Conservation (phyloP, 78 protist species). For the Parvularia atlantis region DNA sequence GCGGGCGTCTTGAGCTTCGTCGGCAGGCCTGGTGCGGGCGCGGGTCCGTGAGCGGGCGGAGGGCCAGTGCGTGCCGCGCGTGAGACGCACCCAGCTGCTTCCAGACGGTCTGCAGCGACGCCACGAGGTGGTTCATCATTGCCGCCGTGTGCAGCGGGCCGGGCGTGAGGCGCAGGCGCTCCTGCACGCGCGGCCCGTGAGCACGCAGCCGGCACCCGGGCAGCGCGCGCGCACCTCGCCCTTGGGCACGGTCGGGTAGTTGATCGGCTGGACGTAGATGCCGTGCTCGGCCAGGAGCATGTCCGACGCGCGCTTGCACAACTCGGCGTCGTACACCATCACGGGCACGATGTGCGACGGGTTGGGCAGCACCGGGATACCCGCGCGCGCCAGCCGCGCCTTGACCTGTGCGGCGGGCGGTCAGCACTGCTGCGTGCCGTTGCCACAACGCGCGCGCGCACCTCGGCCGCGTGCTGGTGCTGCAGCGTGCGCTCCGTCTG, state of each 20-base stretch:
- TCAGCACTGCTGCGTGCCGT: too few species aligned
- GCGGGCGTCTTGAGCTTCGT: too few species aligned
- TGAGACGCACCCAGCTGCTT: slow-evolving; percentile 38
- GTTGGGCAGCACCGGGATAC: slow-evolving; percentile 58
- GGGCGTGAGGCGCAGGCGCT: slow-evolving; percentile 75
- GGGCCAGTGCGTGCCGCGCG: too few species aligned
- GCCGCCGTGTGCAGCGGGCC: slow-evolving; percentile 66
- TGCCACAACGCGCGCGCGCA: neutral
- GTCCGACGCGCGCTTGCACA: slow-evolving; percentile 60
- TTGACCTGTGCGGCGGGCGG: slow-evolving; percentile 40
- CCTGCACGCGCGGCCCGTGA: slow-evolving; percentile 37
- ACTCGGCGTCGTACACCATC: slow-evolving; percentile 68
- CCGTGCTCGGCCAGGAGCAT: slow-evolving; percentile 44
- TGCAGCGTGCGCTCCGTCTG: slow-evolving; percentile 45
- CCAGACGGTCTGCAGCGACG: slow-evolving; percentile 48
- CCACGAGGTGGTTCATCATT: slow-evolving; percentile 38
- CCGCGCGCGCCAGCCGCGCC: slow-evolving; percentile 40
- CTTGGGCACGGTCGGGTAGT: slow-evolving; percentile 85
- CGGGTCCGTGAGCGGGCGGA: too few species aligned
- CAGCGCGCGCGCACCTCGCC: slow-evolving; percentile 55
- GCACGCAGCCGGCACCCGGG: neutral
- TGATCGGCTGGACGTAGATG: slow-evolving; percentile 86
- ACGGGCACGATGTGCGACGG: slow-evolving; percentile 77
- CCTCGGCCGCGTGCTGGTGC: neutral
- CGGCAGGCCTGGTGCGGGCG: too few species aligned